Conservation (phyloP, 148 eudicot genomes). For the Rheum nobile region DNA sequence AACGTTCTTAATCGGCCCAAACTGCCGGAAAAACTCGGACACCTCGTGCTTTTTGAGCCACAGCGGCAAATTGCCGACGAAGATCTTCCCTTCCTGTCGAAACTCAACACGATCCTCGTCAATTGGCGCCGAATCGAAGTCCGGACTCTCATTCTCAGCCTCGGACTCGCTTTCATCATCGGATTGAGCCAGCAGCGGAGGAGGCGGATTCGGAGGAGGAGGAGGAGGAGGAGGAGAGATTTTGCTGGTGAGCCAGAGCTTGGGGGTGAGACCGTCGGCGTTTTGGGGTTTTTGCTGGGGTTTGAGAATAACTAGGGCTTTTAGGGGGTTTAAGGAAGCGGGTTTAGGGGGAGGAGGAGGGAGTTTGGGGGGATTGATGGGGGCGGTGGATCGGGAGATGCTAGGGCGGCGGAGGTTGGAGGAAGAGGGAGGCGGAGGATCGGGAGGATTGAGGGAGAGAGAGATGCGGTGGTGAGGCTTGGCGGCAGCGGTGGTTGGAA, state of each 20-base stretch:
- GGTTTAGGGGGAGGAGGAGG: conserved; percentile 12
- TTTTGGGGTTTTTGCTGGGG: conserved; percentile 15
- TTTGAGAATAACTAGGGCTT: conserved; percentile 21
- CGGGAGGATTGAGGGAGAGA: conserved; percentile 21
- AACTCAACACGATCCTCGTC: conserved; percentile 17
- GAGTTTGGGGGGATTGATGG: conserved; percentile 34
- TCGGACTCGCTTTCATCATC: neutral
- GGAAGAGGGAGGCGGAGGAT: conserved; percentile 24
- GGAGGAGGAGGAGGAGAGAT: conserved; percentile 68
- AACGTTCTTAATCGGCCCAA: conserved; percentile 73
- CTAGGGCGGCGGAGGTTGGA: conserved; percentile 20
- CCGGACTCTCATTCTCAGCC: neutral
- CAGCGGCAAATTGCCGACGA: conserved; percentile 75
- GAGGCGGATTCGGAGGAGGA: conserved; percentile 3
- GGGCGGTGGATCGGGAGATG: conserved; percentile 37
- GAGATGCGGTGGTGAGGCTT: conserved; percentile 9
- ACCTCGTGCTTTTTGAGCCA: conserved; percentile 76
- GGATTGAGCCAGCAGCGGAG: neutral
- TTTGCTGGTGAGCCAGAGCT: conserved; percentile 72
- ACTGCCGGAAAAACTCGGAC: conserved; percentile 72
- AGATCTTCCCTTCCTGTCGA: conserved; percentile 68
- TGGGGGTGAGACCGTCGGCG: conserved; percentile 19
- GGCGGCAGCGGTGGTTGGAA: conserved; percentile 15
- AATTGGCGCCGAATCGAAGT: neutral
- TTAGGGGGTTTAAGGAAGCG: conserved; percentile 25